Percentiles rank a stretch among this genome's conserved stretches.
These are phyloP conservation scores for Pterulicium gracile DNA, from an alignment of 1,284 basidiomycete species.

Conservation along the genomic window DNA sequence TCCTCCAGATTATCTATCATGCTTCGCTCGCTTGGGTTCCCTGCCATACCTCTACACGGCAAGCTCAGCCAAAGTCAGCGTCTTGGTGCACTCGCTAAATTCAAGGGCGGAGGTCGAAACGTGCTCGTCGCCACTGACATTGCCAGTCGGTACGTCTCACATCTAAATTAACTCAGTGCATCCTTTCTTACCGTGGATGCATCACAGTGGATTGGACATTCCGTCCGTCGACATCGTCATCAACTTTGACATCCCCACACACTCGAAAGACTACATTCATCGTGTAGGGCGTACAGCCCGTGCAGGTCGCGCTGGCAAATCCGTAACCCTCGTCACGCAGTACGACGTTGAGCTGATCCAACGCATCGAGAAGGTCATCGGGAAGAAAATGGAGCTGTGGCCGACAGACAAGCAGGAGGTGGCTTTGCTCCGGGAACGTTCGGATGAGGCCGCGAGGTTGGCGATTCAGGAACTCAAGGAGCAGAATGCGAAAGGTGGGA, in stretches of 20 bases:
- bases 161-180: constrained; percentile 1
- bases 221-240: constrained; percentile 95
- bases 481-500: constrained; percentile 42
- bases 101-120: constrained; percentile 89
- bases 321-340: constrained; percentile 94
- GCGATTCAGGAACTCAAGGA: constrained; percentile 77
- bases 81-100: constrained; percentile 91
- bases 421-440: constrained; percentile 80
- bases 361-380: constrained; percentile 87
- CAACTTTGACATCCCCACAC: constrained; percentile 96
- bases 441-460: constrained; percentile 79
- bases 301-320: constrained; percentile 91
- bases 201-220: constrained; percentile 82
- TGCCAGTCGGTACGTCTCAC: constrained; percentile 75
- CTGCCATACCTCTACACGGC: constrained; percentile 93
- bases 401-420: constrained; percentile 88
- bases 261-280: constrained; percentile 99
- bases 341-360: constrained; percentile 97
- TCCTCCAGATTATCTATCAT: constrained; percentile 71
- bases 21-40: constrained; percentile 85
- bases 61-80: constrained; percentile 92
- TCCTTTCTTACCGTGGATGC: constrained; percentile 8
- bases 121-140: constrained; percentile 96
- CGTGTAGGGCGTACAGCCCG: constrained; percentile 96
- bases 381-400: constrained; percentile 89